These are phyloP conservation scores for Clavispora asparagi DNA, from an alignment of 805 yeast genomes.

Conservation along the genomic window DNA sequence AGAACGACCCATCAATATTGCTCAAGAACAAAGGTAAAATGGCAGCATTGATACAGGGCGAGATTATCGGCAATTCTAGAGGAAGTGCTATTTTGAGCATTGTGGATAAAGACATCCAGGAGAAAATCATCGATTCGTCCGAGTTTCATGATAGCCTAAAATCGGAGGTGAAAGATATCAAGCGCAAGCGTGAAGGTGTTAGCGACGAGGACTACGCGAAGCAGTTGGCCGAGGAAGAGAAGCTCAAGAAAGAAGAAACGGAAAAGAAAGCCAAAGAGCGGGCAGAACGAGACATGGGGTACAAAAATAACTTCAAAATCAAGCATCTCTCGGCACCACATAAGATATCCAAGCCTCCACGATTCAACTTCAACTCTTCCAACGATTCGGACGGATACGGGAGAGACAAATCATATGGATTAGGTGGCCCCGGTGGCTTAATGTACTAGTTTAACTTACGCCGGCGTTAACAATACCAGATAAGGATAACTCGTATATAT, in stretches of 20 bases:
- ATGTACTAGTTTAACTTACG: background rate
- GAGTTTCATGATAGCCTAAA: constrained; percentile 31
- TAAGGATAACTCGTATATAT: background rate
- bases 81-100: constrained; percentile 28
- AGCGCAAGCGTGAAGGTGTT: constrained; percentile 27
- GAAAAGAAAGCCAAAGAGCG: constrained; percentile 13
- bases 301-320: constrained; percentile 24
- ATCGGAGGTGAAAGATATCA: constrained; percentile 29
- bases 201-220: constrained; percentile 36
- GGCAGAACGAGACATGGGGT: constrained; percentile 16
- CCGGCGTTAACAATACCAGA: background rate
- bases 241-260: constrained; percentile 10
- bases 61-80: constrained; percentile 27
- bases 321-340: constrained; percentile 19
- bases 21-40: constrained; percentile 46
- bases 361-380: constrained; percentile 20
- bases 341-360: constrained; percentile 32
- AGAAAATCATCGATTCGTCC: constrained; percentile 38
- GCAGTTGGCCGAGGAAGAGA: constrained; percentile 19
- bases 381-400: constrained; percentile 3
- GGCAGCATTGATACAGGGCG: constrained; percentile 50
- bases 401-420: background rate
- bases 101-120: constrained; percentile 41
- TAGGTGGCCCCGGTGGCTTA: constrained; percentile 1
- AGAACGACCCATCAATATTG: constrained; percentile 43